phyloP scores from a whole-genome alignment of 2,329 filamentous ascomycete genomes.

The Paramyrothecium roridum region DNA sequence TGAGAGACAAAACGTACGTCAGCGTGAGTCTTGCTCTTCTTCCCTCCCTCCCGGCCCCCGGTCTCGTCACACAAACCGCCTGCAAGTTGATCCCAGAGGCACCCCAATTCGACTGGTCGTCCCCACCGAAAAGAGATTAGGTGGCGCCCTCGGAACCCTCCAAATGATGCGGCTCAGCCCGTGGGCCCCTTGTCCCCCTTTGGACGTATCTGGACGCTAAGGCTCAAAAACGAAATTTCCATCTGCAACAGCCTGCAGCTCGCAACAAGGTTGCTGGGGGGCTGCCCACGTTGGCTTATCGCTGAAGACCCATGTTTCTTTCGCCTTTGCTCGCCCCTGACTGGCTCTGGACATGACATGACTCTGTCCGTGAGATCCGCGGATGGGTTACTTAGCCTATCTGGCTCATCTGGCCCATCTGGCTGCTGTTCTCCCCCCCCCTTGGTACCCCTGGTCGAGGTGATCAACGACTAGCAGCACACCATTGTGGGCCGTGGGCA shows the following conservation, averaged over 20 bases:
- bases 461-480: background rate
- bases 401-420: too few relatives aligned
- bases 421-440: too few relatives aligned
- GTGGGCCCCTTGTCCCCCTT: background rate
- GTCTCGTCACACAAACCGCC: too few relatives aligned
- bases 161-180: background rate
- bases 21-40: too few relatives aligned
- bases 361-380: too few relatives aligned
- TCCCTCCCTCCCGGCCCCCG: too few relatives aligned
- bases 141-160: background rate
- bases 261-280: background rate
- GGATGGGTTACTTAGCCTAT: background rate
- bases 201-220: background rate
- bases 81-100: background rate
- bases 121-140: background rate
- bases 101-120: background rate
- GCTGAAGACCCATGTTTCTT: background rate
- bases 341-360: too few relatives aligned
- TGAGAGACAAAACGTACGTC: too few relatives aligned
- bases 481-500: background rate
- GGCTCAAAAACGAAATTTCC: background rate
- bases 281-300: background rate
- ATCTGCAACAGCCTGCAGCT: background rate
- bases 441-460: background rate
- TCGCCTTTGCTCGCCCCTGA: too few relatives aligned